These are phyloP conservation scores for Kwoniella heveanensis DNA, from an alignment of 768 basidiomycete genomes.

Conservation along the genomic window DNA sequence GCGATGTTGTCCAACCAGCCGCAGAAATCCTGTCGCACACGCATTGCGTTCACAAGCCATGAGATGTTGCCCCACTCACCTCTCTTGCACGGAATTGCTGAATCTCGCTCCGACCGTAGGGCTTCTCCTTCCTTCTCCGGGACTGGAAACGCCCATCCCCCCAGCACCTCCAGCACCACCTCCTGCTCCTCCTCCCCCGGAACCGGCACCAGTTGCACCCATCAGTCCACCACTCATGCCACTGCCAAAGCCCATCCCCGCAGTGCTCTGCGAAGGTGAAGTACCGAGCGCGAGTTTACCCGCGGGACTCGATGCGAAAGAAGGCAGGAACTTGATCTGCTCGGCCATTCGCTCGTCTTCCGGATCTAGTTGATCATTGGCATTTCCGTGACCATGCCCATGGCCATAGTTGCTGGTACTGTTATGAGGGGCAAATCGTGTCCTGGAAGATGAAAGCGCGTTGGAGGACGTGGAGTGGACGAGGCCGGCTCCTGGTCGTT, in stretches of 20 bases:
- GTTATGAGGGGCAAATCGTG: constrained; percentile 1
- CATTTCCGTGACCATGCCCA: not conserved
- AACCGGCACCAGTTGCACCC: not conserved
- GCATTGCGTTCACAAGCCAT: no score
- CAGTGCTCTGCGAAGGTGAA: constrained; percentile 10
- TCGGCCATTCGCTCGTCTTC: constrained; percentile 47
- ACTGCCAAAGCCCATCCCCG: not conserved
- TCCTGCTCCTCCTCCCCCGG: not conserved
- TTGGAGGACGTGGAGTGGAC: not conserved
- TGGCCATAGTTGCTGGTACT: not conserved
- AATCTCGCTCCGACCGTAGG: constrained; percentile 22
- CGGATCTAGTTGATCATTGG: constrained; percentile 42
- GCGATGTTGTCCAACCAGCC: no score
- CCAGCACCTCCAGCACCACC: not conserved
- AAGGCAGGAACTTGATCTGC: constrained; percentile 44
- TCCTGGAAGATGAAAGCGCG: constrained; percentile 1
- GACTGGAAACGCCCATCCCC: constrained; percentile 13
- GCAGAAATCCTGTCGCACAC: no score
- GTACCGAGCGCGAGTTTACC: constrained; percentile 42
- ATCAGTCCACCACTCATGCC: not conserved
- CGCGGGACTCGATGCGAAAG: constrained; percentile 42
- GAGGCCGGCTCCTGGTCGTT: constrained; percentile 7
- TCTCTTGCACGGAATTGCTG: constrained; percentile 13
- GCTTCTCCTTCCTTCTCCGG: constrained; percentile 29
- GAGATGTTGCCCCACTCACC: no score